A percentile compares a stretch with the other conserved stretches of the same genome.
Evolutionary conservation across 306 rosid species (phyloP).

Genomic region (Alnus glutinosa): DNA sequence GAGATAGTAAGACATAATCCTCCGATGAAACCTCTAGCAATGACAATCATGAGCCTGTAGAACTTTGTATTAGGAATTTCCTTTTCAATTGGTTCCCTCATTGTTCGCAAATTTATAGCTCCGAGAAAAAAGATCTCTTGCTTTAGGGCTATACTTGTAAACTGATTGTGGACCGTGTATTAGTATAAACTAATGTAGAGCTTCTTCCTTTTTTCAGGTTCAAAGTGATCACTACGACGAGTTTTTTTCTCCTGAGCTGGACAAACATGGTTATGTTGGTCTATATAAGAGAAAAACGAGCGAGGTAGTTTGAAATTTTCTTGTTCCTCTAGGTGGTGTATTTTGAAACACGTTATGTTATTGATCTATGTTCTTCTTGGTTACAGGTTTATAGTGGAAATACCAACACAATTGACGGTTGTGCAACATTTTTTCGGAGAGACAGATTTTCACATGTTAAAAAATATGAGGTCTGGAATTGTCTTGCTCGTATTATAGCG

Average conservation of each 20-base stretch:
- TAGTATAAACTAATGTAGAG: conserved; percentile 12
- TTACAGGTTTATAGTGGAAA: conserved; percentile 65
- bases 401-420: conserved; percentile 72
- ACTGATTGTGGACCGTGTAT: not conserved
- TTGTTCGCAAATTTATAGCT: not conserved
- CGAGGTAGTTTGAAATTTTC: conserved; percentile 58
- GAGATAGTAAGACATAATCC: not conserved
- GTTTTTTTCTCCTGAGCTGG: conserved; percentile 87
- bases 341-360: conserved; percentile 6
- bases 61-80: not conserved
- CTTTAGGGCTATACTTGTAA: not conserved
- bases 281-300: conserved; percentile 85
- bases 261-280: conserved; percentile 90
- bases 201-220: conserved; percentile 56
- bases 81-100: not conserved
- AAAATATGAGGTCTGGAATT: conserved; percentile 85
- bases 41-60: not conserved
- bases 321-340: conserved; percentile 11
- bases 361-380: conserved; percentile 25
- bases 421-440: conserved; percentile 98
- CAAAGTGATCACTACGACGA: conserved; percentile 91
- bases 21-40: not conserved
- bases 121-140: not conserved
- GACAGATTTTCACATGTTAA: conserved; percentile 94
- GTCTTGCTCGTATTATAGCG: conserved; percentile 8